Evolutionary conservation across 2,329 filamentous ascomycete genomes (phyloP), one percentile per base, ranked within the genome.

Genomic region (Fusarium odoratissimum): DNA sequence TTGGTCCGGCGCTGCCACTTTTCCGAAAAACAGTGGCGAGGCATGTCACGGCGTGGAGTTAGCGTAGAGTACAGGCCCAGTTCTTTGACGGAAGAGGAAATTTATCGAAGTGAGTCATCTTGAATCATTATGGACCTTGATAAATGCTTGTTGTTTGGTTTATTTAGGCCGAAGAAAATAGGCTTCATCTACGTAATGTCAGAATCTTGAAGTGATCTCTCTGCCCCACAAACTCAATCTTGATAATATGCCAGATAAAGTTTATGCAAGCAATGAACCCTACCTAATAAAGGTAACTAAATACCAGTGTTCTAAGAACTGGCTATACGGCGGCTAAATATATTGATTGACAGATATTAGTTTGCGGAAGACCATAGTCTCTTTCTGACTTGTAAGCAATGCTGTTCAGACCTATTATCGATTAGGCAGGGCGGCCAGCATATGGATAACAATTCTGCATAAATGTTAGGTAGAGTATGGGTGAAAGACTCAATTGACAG

Each of bases 281-380:
- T 33, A 33, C 31, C 4, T 33, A 33, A 33, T 33, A 13, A 17
- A 9, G 16, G 8, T 17, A 17, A 35, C 14, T 17, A 3, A 11
- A 5, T 14, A 19, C 10, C 9, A 37, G 17, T 37, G 9, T 6
- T 19, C 11, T 2, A 16, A 11, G 35, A 17, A 17, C 16, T 17
- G 35, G 35, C 9, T 37, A 37, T 10, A 37, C 16, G 8, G 4
- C 5, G 35, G 35, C 17, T 17, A 17, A 10, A 37, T 9, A 17
- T 6, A 10, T 37, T 17, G 1, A 37, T 37, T 37, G 16, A 17
- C 16, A 11, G 5, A 8, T 17, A 6, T 25, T 2, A 10, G n/a
- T 11, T 11, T 12, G 6, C n/a, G 23, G 4, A 11, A 25, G 41
- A 44, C 6, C 6, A 12, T 17, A 1, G n/a, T 10, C 9, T 0